Conservation (phyloP, 345 rosid genomes). For the Pistacia integerrima region DNA sequence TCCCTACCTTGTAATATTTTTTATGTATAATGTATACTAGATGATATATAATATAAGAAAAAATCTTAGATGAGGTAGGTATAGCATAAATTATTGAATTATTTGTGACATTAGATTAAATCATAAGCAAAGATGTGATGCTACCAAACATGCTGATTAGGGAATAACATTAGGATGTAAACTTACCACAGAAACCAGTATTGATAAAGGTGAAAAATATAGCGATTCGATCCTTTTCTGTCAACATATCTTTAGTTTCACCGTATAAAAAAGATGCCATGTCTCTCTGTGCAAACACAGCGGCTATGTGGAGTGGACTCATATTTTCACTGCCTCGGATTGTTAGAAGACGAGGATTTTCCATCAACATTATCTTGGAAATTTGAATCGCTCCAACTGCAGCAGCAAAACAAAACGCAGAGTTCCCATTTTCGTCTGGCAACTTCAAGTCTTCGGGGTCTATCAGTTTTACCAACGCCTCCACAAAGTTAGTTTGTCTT, state of each 20-base stretch:
- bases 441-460: not conserved
- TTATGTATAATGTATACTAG: no score
- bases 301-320: not conserved
- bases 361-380: no score
- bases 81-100: no score
- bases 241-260: not conserved
- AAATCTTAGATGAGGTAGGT: no score
- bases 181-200: not conserved
- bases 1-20: no score
- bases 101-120: no score
- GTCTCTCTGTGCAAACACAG: not conserved
- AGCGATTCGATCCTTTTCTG: not conserved
- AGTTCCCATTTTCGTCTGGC: not conserved
- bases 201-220: not conserved
- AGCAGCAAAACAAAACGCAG: slow-evolving; percentile 11
- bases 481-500: not conserved
- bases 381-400: not conserved
- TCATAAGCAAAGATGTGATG: no score
- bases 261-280: not conserved
- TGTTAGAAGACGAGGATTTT: no score
- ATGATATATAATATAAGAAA: no score
- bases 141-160: no score
- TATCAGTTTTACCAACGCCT: not conserved
- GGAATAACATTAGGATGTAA: no score
- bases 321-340: no score